These are phyloP conservation scores for Candida easanensis DNA, from an alignment of 805 yeast species.

Conservation along the genomic window DNA sequence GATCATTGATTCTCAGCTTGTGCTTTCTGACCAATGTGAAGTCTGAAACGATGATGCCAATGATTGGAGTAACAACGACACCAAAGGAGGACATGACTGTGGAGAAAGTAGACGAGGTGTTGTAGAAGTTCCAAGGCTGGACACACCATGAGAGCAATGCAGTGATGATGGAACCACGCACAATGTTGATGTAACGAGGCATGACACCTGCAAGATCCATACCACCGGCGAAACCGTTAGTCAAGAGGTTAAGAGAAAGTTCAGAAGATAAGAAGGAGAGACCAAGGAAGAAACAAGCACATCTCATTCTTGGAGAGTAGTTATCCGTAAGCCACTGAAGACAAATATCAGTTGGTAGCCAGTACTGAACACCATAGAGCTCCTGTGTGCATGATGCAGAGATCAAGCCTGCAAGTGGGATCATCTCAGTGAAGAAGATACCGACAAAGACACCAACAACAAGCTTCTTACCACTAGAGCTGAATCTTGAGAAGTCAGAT, in stretches of 20 bases:
- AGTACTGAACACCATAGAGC: slow-evolving; percentile 34
- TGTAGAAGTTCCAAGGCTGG: slow-evolving; percentile 40
- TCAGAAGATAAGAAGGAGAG: slow-evolving; percentile 35
- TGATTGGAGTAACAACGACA: slow-evolving; percentile 35
- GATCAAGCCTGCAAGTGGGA: slow-evolving; percentile 39
- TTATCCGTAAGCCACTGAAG: slow-evolving; percentile 37
- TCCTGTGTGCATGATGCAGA: slow-evolving; percentile 34
- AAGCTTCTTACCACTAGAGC: slow-evolving; percentile 27
- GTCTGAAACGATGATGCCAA: slow-evolving; percentile 35
- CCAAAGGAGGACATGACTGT: slow-evolving; percentile 39
- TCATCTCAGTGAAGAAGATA: slow-evolving; percentile 35
- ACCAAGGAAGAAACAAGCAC: slow-evolving; percentile 41
- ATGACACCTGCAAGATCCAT: slow-evolving; percentile 25
- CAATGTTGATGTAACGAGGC: slow-evolving; percentile 21
- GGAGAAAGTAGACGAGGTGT: slow-evolving; percentile 34
- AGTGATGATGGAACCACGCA: slow-evolving; percentile 33
- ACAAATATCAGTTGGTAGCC: slow-evolving; percentile 39
- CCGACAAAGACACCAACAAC: slow-evolving; percentile 32
- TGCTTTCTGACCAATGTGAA: slow-evolving; percentile 33
- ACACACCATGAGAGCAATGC: slow-evolving; percentile 36
- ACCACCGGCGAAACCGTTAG: slow-evolving; percentile 35
- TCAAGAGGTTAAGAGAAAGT: slow-evolving; percentile 34
- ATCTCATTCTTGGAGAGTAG: slow-evolving; percentile 35
- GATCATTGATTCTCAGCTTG: slow-evolving; percentile 32
- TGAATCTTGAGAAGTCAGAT: slow-evolving; percentile 40